Evolutionary conservation across 257 asterid species (phyloP).

Genomic region (Gardenia jasminoides): DNA sequence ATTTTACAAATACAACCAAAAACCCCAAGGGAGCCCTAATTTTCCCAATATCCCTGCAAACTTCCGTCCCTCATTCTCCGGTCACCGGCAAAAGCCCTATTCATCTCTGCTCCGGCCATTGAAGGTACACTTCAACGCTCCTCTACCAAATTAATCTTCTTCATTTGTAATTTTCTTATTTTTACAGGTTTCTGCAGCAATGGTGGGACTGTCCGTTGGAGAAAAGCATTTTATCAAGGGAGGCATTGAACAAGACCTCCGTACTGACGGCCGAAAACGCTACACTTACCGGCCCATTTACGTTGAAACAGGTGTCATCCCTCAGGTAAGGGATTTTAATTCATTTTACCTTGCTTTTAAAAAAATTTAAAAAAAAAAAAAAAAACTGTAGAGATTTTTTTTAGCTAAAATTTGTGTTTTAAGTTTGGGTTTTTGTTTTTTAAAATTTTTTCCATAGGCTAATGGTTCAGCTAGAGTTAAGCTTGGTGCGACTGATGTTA

Average conservation of each 20-base stretch:
- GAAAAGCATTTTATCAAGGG: conserved; percentile 72
- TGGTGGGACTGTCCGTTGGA: conserved; percentile 81
- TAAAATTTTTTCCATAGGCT: conserved; percentile 56
- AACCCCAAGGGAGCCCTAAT: not conserved
- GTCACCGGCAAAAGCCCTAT: not conserved
- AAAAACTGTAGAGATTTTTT: not conserved
- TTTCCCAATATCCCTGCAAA: not conserved
- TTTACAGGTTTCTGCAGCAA: conserved; percentile 30
- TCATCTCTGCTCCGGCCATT: not conserved
- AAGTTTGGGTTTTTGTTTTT: not conserved
- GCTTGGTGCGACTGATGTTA: conserved; percentile 86
- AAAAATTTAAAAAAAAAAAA: too few relatives aligned
- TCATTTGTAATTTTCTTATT: not conserved
- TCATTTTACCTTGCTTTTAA: not conserved
- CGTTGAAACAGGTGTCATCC: conserved; percentile 77
- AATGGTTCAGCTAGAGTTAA: conserved; percentile 92
- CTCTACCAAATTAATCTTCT: not conserved
- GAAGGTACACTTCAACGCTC: not conserved
- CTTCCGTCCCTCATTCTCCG: not conserved
- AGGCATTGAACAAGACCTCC: conserved; percentile 84
- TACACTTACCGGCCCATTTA: conserved; percentile 62
- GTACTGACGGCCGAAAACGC: conserved; percentile 81
- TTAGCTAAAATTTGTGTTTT: not conserved
- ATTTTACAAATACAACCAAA: not conserved
- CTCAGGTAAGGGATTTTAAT: conserved; percentile 51